Percentiles rank a stretch among this genome's conserved stretches.
Conservation (phyloP, 768 basidiomycete genomes). For the Termitomyces sp. region DNA sequence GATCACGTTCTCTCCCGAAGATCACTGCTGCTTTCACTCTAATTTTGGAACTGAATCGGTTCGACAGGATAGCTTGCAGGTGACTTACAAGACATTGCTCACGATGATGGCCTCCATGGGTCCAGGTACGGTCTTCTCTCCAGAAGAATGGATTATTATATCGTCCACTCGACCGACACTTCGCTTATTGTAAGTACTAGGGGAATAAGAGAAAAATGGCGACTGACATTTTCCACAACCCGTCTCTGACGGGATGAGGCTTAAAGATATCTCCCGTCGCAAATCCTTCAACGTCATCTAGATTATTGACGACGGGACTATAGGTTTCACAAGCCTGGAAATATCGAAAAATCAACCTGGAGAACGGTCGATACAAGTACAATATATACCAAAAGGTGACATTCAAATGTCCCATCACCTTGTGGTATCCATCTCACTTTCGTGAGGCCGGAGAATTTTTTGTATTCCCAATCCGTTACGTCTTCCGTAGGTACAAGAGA, state of each 20-base stretch:
- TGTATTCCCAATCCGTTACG: too few relatives aligned
- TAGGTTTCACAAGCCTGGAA: too few relatives aligned
- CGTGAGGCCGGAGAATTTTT: too few relatives aligned
- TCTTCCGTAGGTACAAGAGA: too few relatives aligned
- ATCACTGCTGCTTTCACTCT: slow-evolving; percentile 24
- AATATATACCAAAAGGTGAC: too few relatives aligned
- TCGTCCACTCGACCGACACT: slow-evolving; percentile 38
- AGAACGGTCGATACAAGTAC: too few relatives aligned
- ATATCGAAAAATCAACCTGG: too few relatives aligned
- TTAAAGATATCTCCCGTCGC: slow-evolving; percentile 32
- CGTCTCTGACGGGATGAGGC: slow-evolving; percentile 31
- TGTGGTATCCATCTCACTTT: too few relatives aligned
- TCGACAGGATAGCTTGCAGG: too few relatives aligned
- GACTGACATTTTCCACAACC: slow-evolving; percentile 31
- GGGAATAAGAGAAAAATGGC: background rate
- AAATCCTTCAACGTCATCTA: slow-evolving; percentile 30
- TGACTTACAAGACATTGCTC: slow-evolving; percentile 18
- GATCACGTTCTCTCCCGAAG: slow-evolving; percentile 31
- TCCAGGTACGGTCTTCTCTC: slow-evolving; percentile 32
- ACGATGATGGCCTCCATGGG: slow-evolving; percentile 24
- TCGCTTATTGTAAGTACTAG: background rate
- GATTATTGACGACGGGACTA: slow-evolving; percentile 32
- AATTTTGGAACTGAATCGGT: too few relatives aligned
- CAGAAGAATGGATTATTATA: slow-evolving; percentile 31
- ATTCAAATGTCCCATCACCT: too few relatives aligned